Percentiles rank a stretch among this genome's conserved stretches.
phyloP scores from a whole-genome alignment of 441 rosid species.

The Bocquillonia castaneifolia region DNA sequence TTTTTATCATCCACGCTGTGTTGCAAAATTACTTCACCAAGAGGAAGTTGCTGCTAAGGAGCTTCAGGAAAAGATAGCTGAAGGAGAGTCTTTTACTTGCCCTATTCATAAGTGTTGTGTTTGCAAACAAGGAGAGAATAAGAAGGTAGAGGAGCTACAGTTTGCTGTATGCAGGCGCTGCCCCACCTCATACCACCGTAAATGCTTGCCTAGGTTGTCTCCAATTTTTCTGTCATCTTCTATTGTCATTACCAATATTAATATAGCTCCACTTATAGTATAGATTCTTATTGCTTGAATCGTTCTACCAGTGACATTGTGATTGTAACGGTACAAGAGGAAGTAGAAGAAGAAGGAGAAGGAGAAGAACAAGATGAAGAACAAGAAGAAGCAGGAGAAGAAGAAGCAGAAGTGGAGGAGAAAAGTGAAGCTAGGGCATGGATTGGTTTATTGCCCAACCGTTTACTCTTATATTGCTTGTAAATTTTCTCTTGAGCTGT shows the following conservation, averaged over 20 bases:
- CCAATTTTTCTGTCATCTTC: slow-evolving; percentile 8
- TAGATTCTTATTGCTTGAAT: slow-evolving; percentile 5
- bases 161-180: slow-evolving; percentile 94
- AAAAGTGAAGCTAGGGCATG: slow-evolving; percentile 62
- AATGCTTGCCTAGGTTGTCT: slow-evolving; percentile 82
- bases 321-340: no score
- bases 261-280: background rate
- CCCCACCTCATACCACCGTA: slow-evolving; percentile 81
- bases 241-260: background rate
- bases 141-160: slow-evolving; percentile 51
- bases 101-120: slow-evolving; percentile 78
- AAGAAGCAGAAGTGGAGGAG: slow-evolving; percentile 42
- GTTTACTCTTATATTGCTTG: slow-evolving; percentile 83
- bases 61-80: slow-evolving; percentile 47
- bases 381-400: background rate
- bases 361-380: slow-evolving; percentile 37
- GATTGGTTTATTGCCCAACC: slow-evolving; percentile 66
- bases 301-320: slow-evolving; percentile 24
- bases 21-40: slow-evolving; percentile 50
- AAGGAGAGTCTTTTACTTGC: slow-evolving; percentile 67
- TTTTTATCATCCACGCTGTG: slow-evolving; percentile 83
- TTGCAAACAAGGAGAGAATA: slow-evolving; percentile 69
- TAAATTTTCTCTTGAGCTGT: slow-evolving; percentile 33
- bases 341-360: slow-evolving; percentile 40
- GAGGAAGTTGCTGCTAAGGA: slow-evolving; percentile 55